Evolutionary conservation across 495 filamentous ascomycete species (phyloP).

Genomic region (Tetracladium setigerum): DNA sequence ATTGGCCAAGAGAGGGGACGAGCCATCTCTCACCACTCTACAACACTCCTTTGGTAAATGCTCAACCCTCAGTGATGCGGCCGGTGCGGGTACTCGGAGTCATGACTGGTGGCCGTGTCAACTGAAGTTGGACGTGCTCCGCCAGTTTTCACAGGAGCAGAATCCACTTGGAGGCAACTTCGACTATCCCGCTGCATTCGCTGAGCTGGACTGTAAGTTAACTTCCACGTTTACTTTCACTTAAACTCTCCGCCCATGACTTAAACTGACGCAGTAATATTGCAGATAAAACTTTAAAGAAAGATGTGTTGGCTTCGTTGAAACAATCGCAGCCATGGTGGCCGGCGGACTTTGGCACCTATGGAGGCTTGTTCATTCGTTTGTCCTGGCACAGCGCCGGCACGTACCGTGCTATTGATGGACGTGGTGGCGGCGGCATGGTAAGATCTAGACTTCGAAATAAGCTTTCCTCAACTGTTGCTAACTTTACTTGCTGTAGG

Average conservation of each 20-base stretch:
- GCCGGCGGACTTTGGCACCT: constrained; percentile 12
- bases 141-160: constrained; percentile 12
- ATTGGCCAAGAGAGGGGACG: constrained; percentile 1
- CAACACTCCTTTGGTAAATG: constrained; percentile 12
- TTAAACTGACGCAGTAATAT: background rate
- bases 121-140: constrained; percentile 11
- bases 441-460: background rate
- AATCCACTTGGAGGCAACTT: constrained; percentile 12
- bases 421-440: constrained; percentile 14
- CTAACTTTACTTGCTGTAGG: constrained; percentile 1
- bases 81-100: constrained; percentile 8
- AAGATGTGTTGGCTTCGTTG: constrained; percentile 9
- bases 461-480: background rate
- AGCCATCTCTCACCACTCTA: constrained; percentile 11
- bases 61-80: constrained; percentile 8
- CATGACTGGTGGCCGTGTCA: constrained; percentile 15
- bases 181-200: constrained; percentile 12
- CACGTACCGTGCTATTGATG: constrained; percentile 15
- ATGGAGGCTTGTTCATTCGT: constrained; percentile 14
- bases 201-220: constrained; percentile 6
- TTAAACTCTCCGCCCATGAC: too few relatives aligned
- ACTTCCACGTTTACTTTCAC: too few relatives aligned
- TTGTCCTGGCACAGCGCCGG: constrained; percentile 14
- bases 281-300: constrained; percentile 4
- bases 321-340: constrained; percentile 11